Percentiles rank a stretch among this genome's conserved stretches.
Evolutionary conservation across 192 early-diverging fungal species (phyloP).

Genomic region (Helicostylum pulchrum): DNA sequence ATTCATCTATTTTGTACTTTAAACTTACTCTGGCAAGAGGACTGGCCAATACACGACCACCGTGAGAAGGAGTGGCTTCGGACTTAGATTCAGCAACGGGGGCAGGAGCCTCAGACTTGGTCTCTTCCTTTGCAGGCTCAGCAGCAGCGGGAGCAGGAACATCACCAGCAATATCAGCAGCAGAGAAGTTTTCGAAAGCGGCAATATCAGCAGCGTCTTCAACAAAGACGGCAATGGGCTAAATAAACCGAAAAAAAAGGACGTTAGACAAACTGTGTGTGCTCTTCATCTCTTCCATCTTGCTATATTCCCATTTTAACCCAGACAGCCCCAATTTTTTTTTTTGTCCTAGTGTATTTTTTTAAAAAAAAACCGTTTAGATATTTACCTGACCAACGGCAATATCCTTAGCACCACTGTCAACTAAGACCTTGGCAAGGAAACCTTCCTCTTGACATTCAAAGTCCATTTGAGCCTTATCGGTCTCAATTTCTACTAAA

Average conservation of each 20-base stretch:
- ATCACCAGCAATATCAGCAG: slow-evolving; percentile 46
- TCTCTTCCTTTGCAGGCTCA: slow-evolving; percentile 29
- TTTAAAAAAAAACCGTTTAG: slow-evolving; percentile 3
- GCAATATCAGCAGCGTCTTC: slow-evolving; percentile 86
- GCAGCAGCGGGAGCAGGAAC: slow-evolving; percentile 39
- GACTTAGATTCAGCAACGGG: slow-evolving; percentile 17
- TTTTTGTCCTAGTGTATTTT: slow-evolving; percentile 4
- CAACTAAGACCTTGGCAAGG: slow-evolving; percentile 89
- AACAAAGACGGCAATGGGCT: slow-evolving; percentile 89
- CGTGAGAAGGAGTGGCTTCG: not conserved
- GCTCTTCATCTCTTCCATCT: not conserved
- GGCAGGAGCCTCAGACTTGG: slow-evolving; percentile 31
- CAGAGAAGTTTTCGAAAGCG: slow-evolving; percentile 80
- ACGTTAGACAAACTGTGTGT: no score
- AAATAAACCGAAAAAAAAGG: slow-evolving; percentile 17
- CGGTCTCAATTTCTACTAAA: slow-evolving; percentile 95
- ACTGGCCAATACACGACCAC: slow-evolving; percentile 31
- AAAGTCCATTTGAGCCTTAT: slow-evolving; percentile 99
- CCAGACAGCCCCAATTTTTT: not conserved
- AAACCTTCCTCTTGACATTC: slow-evolving; percentile 98
- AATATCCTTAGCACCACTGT: slow-evolving; percentile 86
- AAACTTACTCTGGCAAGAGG: slow-evolving; percentile 30
- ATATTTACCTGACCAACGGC: slow-evolving; percentile 61
- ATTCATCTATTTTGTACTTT: no score
- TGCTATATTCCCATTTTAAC: not conserved